Evolutionary conservation across 2,329 filamentous ascomycete species (phyloP).

Genomic region (Pseudodiploospora longispora): DNA sequence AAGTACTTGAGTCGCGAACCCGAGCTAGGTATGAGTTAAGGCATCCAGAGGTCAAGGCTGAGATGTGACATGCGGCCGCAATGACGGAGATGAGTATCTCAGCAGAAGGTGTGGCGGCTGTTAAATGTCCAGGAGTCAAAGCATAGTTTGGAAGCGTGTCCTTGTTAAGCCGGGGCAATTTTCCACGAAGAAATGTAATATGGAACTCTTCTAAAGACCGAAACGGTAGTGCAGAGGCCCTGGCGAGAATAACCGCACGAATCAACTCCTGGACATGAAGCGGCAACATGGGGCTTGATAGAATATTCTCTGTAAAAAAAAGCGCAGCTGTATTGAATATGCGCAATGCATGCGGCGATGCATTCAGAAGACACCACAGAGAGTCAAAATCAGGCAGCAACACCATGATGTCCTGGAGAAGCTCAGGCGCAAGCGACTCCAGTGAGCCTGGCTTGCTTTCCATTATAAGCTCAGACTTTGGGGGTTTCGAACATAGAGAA

Average conservation of each 20-base stretch:
- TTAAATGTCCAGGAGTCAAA: background rate
- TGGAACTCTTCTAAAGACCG: background rate
- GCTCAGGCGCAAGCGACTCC: background rate
- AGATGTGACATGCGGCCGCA: constrained; percentile 12
- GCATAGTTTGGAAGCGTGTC: background rate
- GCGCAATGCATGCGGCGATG: constrained; percentile 2
- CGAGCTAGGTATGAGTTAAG: constrained; percentile 12
- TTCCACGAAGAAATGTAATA: constrained; percentile 1
- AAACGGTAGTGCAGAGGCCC: background rate
- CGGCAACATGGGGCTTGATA: constrained; percentile 1
- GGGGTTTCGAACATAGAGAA: too few relatives aligned
- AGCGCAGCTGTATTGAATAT: constrained; percentile 1
- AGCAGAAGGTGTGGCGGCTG: background rate
- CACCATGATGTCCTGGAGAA: background rate
- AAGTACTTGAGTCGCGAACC: constrained; percentile 3
- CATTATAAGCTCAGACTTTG: too few relatives aligned
- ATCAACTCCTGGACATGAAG: constrained; percentile 2
- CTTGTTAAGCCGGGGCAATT: background rate
- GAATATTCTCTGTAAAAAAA: background rate
- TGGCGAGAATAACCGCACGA: constrained; percentile 1
- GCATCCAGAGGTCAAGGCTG: constrained; percentile 11
- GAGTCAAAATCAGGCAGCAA: background rate
- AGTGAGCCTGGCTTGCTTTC: too few relatives aligned
- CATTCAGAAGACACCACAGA: constrained; percentile 1
- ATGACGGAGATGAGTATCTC: constrained; percentile 10